Evolutionary conservation across 148 eudicot species (phyloP).

Genomic region (Dysphania ambrosioides): DNA sequence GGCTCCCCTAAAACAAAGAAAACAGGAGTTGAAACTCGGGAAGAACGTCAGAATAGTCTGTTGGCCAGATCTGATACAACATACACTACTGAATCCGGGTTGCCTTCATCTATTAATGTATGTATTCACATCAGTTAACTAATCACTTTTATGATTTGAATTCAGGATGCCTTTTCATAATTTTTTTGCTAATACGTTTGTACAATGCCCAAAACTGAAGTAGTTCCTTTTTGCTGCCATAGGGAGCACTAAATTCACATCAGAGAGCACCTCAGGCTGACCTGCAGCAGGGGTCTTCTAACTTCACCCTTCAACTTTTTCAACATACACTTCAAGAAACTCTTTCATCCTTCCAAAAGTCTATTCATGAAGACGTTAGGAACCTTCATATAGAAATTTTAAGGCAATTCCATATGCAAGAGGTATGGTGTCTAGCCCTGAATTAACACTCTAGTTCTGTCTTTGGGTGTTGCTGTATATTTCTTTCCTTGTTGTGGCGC

Average conservation of each 20-base stretch:
- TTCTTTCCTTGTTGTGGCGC: not conserved
- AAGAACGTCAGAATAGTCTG: constrained; percentile 70
- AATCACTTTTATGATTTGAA: not conserved
- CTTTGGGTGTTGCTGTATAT: not conserved
- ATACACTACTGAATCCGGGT: constrained; percentile 47
- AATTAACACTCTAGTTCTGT: not conserved
- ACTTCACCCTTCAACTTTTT: constrained; percentile 86
- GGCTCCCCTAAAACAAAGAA: constrained; percentile 92
- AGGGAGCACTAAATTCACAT: constrained; percentile 54
- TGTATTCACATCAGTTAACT: constrained; percentile 16
- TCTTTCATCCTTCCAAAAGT: constrained; percentile 84
- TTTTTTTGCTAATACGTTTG: not conserved
- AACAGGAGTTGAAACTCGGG: constrained; percentile 87
- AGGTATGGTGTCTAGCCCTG: constrained; percentile 42
- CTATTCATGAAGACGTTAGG: constrained; percentile 86
- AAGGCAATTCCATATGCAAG: constrained; percentile 93
- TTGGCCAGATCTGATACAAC: constrained; percentile 53
- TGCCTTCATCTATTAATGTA: constrained; percentile 56
- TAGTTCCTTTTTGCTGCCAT: constrained; percentile 15
- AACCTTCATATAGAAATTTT: constrained; percentile 92
- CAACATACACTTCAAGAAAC: constrained; percentile 92
- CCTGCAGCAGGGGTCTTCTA: constrained; percentile 58
- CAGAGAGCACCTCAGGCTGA: constrained; percentile 55
- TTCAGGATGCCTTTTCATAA: not conserved
- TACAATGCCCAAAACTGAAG: not conserved